Conservation (phyloP, 305 asterid species). For the Solanum aculeatissimum region DNA sequence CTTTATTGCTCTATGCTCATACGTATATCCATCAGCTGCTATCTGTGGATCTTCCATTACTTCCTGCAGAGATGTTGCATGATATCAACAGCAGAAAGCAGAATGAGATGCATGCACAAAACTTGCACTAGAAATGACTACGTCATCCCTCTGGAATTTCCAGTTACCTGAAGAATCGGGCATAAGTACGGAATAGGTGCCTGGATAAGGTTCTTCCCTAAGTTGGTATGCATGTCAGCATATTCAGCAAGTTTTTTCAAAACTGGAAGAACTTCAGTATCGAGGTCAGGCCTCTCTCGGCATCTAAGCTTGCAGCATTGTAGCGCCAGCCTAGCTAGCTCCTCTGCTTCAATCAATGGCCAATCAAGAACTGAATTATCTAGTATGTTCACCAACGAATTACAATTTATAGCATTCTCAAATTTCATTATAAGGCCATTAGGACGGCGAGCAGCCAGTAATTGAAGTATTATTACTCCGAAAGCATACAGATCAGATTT, state of each 20-base stretch:
- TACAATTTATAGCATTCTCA: conserved; percentile 48
- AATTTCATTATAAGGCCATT: conserved; percentile 50
- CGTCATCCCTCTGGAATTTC: not conserved
- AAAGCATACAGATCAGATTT: conserved; percentile 86
- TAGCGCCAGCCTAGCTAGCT: conserved; percentile 53
- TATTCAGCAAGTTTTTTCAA: conserved; percentile 53
- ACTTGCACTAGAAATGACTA: not conserved
- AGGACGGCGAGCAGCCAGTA: conserved; percentile 56
- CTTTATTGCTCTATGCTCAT: conserved; percentile 66
- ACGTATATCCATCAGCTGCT: conserved; percentile 89
- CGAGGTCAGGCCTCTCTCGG: conserved; percentile 92
- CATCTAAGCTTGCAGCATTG: conserved; percentile 69
- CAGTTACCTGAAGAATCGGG: conserved; percentile 71
- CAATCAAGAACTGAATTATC: conserved; percentile 58
- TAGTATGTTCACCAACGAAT: conserved; percentile 36
- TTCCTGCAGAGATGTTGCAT: conserved; percentile 40
- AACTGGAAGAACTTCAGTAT: conserved; percentile 58
- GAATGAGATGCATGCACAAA: conserved; percentile 6
- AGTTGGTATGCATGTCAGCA: conserved; percentile 29
- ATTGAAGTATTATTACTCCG: conserved; percentile 68
- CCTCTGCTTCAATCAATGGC: conserved; percentile 64
- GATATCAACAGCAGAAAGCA: not conserved
- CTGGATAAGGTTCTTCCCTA: conserved; percentile 11
- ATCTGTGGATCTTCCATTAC: conserved; percentile 71
- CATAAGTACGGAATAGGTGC: conserved; percentile 69